A percentile compares a stretch with the other conserved stretches of the same genome.
Evolutionary conservation across 768 basidiomycete genomes (phyloP).

Genomic region (Xerocomus brunneocitrinus): DNA sequence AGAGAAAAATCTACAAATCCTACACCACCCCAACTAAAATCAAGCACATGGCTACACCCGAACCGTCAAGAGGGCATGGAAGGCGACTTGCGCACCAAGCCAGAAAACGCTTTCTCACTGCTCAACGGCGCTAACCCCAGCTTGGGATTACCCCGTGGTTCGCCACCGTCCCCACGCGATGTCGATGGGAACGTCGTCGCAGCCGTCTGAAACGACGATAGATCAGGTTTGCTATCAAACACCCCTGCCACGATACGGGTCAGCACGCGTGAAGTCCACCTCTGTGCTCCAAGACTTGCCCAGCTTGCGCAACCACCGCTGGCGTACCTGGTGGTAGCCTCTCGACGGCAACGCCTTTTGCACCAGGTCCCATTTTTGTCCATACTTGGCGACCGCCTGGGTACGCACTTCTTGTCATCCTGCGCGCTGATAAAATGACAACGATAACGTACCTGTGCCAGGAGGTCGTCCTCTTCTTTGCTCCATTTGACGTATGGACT

Average conservation of each 20-base stretch:
- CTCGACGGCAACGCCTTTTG: constrained; percentile 38
- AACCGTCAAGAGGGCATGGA: constrained; percentile 17
- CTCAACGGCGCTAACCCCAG: constrained; percentile 36
- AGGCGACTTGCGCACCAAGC: constrained; percentile 18
- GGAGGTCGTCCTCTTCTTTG: constrained; percentile 39
- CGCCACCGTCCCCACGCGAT: constrained; percentile 8
- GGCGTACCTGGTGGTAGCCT: constrained; percentile 41
- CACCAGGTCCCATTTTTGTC: constrained; percentile 38
- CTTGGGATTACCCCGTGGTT: constrained; percentile 34
- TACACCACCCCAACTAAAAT: constrained; percentile 11
- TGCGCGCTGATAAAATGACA: not conserved
- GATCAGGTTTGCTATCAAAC: constrained; percentile 35
- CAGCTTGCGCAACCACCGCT: constrained; percentile 39
- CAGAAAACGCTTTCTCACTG: constrained; percentile 31
- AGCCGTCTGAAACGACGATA: constrained; percentile 32
- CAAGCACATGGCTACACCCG: constrained; percentile 7
- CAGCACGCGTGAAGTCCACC: not conserved
- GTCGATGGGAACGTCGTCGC: constrained; percentile 12
- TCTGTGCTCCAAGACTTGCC: constrained; percentile 19
- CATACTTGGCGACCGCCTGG: constrained; percentile 37
- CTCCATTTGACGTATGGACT: constrained; percentile 43
- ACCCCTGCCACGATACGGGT: constrained; percentile 18
- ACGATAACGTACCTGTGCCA: constrained; percentile 30
- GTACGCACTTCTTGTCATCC: not conserved
- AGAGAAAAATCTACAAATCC: not conserved